Conservation (phyloP, 768 basidiomycete genomes). For the Hypholoma fasciculare region DNA sequence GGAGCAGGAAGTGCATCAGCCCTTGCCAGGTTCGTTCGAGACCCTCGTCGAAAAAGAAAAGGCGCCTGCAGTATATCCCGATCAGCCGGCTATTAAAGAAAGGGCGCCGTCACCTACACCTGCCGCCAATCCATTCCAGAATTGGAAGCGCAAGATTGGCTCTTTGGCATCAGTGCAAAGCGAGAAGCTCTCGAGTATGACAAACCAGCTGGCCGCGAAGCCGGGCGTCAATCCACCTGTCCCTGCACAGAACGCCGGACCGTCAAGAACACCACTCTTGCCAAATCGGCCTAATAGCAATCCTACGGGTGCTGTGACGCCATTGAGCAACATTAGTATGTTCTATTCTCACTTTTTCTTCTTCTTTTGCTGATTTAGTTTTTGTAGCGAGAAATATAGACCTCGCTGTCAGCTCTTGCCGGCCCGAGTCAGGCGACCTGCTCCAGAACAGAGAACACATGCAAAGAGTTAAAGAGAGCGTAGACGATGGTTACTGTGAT, state of each 20-base stretch:
- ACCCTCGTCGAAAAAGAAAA: background rate
- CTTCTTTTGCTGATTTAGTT: constrained; percentile 6
- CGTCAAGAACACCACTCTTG: background rate
- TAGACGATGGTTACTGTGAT: constrained; percentile 86
- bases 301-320: constrained; percentile 12
- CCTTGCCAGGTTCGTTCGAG: constrained; percentile 2
- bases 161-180: constrained; percentile 10
- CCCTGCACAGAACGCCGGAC: background rate
- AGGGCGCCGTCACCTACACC: background rate
- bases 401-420: constrained; percentile 72
- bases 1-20: constrained; percentile 20
- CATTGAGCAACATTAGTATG: constrained; percentile 42
- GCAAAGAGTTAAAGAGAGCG: constrained; percentile 69
- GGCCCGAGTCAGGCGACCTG: constrained; percentile 61
- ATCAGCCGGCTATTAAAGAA: background rate
- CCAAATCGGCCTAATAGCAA: background rate
- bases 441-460: constrained; percentile 67
- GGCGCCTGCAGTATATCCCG: background rate
- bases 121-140: constrained; percentile 20
- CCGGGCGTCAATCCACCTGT: background rate
- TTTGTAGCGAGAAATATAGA: constrained; percentile 61
- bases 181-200: background rate
- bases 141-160: constrained; percentile 28
- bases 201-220: background rate
- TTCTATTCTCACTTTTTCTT: background rate